A percentile compares a stretch with the other conserved stretches of the same genome.
These are phyloP conservation scores for Zostera marina DNA, from an alignment of 116 monocot genomes.

Conservation along the genomic window DNA sequence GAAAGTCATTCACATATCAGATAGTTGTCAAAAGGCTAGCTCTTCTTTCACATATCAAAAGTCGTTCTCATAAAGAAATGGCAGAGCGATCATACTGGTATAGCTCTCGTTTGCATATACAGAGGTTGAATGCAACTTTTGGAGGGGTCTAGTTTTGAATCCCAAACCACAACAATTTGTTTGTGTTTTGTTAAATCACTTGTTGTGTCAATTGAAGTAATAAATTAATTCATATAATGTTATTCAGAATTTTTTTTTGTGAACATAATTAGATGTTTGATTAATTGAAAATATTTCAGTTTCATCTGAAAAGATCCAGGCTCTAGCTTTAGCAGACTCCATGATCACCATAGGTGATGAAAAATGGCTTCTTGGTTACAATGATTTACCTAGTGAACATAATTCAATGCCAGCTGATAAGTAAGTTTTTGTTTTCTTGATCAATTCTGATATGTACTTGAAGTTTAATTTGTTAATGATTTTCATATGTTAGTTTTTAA, in stretches of 20 bases:
- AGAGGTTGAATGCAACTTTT: too few relatives aligned
- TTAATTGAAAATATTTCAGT: conserved; percentile 22
- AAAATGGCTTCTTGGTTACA: conserved; percentile 48
- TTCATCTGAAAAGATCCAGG: conserved; percentile 75
- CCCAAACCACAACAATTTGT: too few relatives aligned
- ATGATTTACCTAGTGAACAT: conserved; percentile 14
- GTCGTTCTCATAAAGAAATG: too few relatives aligned
- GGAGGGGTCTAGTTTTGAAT: too few relatives aligned
- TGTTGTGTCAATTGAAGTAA: too few relatives aligned
- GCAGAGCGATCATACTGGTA: too few relatives aligned
- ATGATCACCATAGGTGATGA: conserved; percentile 69
- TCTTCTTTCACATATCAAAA: too few relatives aligned
- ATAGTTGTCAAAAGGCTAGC: too few relatives aligned
- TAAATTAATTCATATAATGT: background rate
- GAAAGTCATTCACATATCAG: too few relatives aligned
- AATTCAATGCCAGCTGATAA: conserved; percentile 46
- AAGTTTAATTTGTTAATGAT: background rate
- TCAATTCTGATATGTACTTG: background rate
- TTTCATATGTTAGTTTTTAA: conserved; percentile 37
- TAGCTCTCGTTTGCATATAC: too few relatives aligned
- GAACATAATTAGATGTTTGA: background rate
- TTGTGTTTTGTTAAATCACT: too few relatives aligned
- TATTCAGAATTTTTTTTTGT: background rate
- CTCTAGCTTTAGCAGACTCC: conserved; percentile 66
- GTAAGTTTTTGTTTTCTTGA: conserved; percentile 21